Conservation (phyloP, 208 protist species). For the Histomonas meleagridis region DNA sequence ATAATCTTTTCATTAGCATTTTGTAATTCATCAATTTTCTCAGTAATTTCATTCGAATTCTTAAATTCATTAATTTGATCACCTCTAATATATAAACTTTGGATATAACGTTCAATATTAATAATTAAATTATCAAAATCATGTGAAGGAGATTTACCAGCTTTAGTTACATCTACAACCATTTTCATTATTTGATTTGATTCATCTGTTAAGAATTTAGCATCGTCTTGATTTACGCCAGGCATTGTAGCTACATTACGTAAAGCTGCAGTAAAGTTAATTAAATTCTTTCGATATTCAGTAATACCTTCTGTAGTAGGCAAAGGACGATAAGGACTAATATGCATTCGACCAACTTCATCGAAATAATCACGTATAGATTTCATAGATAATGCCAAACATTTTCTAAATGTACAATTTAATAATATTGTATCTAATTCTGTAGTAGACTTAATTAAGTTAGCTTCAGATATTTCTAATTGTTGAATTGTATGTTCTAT, state of each 20-base stretch:
- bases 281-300: not conserved
- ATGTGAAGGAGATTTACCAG: not conserved
- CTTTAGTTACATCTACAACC: not conserved
- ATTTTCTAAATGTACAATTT: too few species aligned
- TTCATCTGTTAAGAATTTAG: not conserved
- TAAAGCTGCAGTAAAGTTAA: not conserved
- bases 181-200: not conserved
- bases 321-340: not conserved
- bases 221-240: not conserved
- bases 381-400: not conserved
- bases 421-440: not conserved
- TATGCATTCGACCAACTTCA: not conserved
- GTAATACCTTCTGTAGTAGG: not conserved
- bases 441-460: not conserved
- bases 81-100: not conserved
- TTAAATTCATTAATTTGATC: not conserved
- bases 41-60: not conserved
- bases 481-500: not conserved
- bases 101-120: not conserved
- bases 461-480: not conserved
- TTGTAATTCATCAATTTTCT: not conserved
- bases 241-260: not conserved
- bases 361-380: not conserved
- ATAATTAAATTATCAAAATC: not conserved
- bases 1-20: not conserved